Percentiles rank a stretch among this genome's conserved stretches.
Evolutionary conservation across 2,329 filamentous ascomycete species (phyloP).

Genomic region (Penicillium digitatum): DNA sequence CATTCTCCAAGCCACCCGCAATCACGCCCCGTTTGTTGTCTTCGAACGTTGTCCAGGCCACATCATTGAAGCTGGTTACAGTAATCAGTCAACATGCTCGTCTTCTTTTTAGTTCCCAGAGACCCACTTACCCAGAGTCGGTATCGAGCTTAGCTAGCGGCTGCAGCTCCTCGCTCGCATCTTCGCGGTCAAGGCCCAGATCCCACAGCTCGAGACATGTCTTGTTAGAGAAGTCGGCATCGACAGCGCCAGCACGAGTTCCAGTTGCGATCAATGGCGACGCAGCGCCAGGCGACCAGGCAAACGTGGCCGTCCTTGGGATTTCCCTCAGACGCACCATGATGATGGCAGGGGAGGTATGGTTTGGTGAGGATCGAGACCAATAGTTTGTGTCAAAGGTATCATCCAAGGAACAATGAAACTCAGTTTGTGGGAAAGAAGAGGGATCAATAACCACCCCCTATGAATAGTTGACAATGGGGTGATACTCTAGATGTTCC

Average conservation of each 20-base stretch:
- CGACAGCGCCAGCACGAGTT: conserved; percentile 89
- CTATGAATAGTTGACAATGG: conserved; percentile 28
- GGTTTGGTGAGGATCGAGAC: conserved; percentile 21
- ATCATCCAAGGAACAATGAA: conserved; percentile 19
- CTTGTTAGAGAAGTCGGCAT: conserved; percentile 96
- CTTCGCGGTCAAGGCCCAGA: conserved; percentile 71
- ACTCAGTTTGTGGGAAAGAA: conserved; percentile 7
- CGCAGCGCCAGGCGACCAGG: conserved; percentile 81
- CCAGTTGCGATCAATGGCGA: conserved; percentile 86
- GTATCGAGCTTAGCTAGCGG: conserved; percentile 78
- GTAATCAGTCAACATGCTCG: conserved; percentile 21
- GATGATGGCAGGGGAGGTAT: conserved; percentile 31
- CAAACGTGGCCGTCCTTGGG: conserved; percentile 91
- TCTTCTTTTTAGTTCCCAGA: not conserved
- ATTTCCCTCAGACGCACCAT: conserved; percentile 98
- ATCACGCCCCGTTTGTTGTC: conserved; percentile 82
- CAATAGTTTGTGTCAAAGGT: conserved; percentile 11
- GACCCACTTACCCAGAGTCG: conserved; percentile 70
- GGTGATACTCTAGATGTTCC: conserved; percentile 27
- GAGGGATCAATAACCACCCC: conserved; percentile 26
- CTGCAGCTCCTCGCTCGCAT: conserved; percentile 76
- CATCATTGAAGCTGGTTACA: conserved; percentile 78
- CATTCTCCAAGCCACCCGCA: conserved; percentile 91
- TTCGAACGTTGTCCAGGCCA: conserved; percentile 84
- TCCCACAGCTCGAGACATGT: conserved; percentile 97